Evolutionary conservation across 202 grass and related monocot genomes (phyloP).

Genomic region (Setaria italica): DNA sequence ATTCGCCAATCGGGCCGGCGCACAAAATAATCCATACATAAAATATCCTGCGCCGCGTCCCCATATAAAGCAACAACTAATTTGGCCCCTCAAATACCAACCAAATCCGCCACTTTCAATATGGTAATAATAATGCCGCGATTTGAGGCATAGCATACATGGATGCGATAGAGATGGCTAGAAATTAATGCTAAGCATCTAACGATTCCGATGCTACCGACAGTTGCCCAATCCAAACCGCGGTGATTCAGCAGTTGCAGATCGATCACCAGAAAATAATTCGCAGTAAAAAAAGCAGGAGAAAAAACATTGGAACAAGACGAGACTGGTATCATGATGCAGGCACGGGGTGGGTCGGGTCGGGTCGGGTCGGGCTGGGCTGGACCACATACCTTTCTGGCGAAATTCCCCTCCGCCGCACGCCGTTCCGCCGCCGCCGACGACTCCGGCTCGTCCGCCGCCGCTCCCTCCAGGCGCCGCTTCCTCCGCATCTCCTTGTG

Average conservation of each 20-base stretch:
- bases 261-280: constrained; percentile 17
- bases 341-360: constrained; percentile 23
- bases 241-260: neutral
- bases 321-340: constrained; percentile 38
- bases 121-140: neutral
- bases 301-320: constrained; percentile 12
- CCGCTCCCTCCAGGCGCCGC: constrained; percentile 11
- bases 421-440: constrained; percentile 1
- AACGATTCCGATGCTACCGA: constrained; percentile 1
- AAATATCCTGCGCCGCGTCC: constrained; percentile 52
- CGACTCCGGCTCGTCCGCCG: neutral
- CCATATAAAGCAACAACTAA: constrained; percentile 29
- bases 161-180: neutral
- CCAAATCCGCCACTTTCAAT: constrained; percentile 22
- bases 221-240: neutral
- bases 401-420: constrained; percentile 42
- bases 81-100: constrained; percentile 3
- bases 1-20: neutral
- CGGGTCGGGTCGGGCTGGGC: constrained; percentile 49
- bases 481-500: constrained; percentile 40
- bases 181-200: constrained; percentile 28
- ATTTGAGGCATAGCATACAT: neutral
- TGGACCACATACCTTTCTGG: constrained; percentile 58
- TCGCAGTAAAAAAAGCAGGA: neutral
- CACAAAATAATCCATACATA: constrained; percentile 46